Evolutionary conservation across 805 yeast genomes (phyloP), one percentile per base, ranked within the genome.

Genomic region (Metahyphopichia silvanorum): DNA sequence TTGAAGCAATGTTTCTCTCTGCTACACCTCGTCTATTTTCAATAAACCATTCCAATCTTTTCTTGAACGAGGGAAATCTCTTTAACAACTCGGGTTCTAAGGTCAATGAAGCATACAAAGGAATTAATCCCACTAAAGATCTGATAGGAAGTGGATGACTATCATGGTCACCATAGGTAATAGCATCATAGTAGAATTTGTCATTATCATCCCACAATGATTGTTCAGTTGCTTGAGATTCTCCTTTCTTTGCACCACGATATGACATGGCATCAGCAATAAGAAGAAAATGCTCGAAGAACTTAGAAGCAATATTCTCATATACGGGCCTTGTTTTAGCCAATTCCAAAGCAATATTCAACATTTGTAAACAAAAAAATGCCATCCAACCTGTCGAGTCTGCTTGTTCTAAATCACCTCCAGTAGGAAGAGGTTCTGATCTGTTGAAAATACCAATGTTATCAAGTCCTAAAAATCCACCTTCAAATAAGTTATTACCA

Each of bases 371-470:
- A 19, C 84, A 76, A 63, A 82, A 88, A 65, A 91, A 88, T 0
- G 95, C 96, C 93, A 88, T 86, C 97, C 97, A 88, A 18, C 96
- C 96, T 8, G 97, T 89, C 11, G 95, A 84, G 60, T 88, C 97
- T 0, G 96, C 95, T 60, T 88, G 97, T 53, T 86, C 94, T 42
- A 88, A 70, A 22, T 72, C 76, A 30, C 96, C 96, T 24, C 96
- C 96, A 2, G 94, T 86, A 24, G 97, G 97, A 47, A 86, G 67
- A 1, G 94, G 93, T 64, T 88, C 97, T 5, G 95, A 84, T 55
- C 97, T 74, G 59, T 88, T 88, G 66, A 88, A 88, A 40, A 88
- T 72, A 44, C 96, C 96, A 60, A 88, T 88, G 60, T 88, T 88
- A 63, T 88, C 97, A 37, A 88, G 68, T 6, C 97, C 97, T 38